A percentile compares a stretch with the other conserved stretches of the same genome.
phyloP scores from a whole-genome alignment of 352 stramenopile species.

The Halophytophthora polymorphica region DNA sequence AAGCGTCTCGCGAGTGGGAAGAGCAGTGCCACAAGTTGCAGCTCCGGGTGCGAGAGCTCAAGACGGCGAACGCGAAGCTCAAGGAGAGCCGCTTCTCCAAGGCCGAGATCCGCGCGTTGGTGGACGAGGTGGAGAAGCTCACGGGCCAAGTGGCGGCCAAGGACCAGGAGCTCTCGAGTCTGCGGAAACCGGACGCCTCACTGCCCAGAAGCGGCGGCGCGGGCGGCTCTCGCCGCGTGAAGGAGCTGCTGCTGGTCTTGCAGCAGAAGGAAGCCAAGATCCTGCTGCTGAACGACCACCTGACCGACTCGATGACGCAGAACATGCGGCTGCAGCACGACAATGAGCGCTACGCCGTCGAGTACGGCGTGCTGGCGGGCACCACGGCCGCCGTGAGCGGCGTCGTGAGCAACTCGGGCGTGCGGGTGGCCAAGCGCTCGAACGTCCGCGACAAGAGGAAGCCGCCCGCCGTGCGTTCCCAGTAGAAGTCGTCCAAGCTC shows the following conservation, averaged over 20 bases:
- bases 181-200: constrained; percentile 25
- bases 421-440: constrained; percentile 16
- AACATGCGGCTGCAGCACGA: constrained; percentile 70
- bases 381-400: constrained; percentile 6
- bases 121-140: constrained; percentile 52
- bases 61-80: constrained; percentile 45
- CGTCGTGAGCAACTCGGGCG: constrained; percentile 30
- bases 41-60: constrained; percentile 41
- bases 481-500: constrained; percentile 12
- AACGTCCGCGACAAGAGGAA: constrained; percentile 13
- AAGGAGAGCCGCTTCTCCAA: constrained; percentile 45
- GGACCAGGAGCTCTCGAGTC: constrained; percentile 39
- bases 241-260: constrained; percentile 44
- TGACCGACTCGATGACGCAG: constrained; percentile 81
- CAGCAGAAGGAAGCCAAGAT: constrained; percentile 78
- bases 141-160: constrained; percentile 45
- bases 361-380: constrained; percentile 29
- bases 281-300: constrained; percentile 80
- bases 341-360: constrained; percentile 56
- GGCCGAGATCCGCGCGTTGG: constrained; percentile 40
- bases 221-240: constrained; percentile 37
- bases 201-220: constrained; percentile 9
- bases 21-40: constrained; percentile 45
- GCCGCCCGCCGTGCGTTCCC: constrained; percentile 18
- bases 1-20: constrained; percentile 30